These are phyloP conservation scores for Erodium trifolium DNA, from an alignment of 441 rosid species.

Conservation along the genomic window DNA sequence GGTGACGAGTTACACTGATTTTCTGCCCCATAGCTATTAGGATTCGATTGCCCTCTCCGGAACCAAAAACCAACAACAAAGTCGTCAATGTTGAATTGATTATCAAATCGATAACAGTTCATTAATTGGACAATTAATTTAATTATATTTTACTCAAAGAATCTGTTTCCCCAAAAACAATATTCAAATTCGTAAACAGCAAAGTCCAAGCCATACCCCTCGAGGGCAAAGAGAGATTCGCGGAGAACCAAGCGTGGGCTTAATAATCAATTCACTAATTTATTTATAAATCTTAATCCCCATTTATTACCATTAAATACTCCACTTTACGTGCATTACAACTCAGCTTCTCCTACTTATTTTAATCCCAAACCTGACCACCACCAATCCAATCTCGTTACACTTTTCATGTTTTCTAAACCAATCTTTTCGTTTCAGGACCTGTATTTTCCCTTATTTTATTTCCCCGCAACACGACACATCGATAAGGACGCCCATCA, in stretches of 20 bases:
- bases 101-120: neutral
- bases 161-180: too few relatives aligned
- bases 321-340: slow-evolving; percentile 48
- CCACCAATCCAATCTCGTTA: slow-evolving; percentile 19
- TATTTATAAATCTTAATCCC: slow-evolving; percentile 18
- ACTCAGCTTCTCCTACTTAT: slow-evolving; percentile 37
- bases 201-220: slow-evolving; percentile 34
- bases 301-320: slow-evolving; percentile 19
- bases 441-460: slow-evolving; percentile 3
- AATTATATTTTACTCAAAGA: neutral
- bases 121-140: neutral
- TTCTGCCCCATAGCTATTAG: too few relatives aligned
- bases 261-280: slow-evolving; percentile 34
- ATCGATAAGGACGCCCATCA: slow-evolving; percentile 19
- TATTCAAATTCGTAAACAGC: slow-evolving; percentile 16
- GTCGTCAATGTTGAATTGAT: neutral
- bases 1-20: too few relatives aligned
- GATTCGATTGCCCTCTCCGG: too few relatives aligned
- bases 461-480: neutral
- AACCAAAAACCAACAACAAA: neutral
- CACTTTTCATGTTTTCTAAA: slow-evolving; percentile 2
- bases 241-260: slow-evolving; percentile 72
- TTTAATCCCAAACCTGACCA: slow-evolving; percentile 9
- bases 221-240: slow-evolving; percentile 63
- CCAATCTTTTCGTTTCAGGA: slow-evolving; percentile 1